These are phyloP conservation scores for Podaxis sp. DNA, from an alignment of 768 basidiomycete species.

Conservation along the genomic window DNA sequence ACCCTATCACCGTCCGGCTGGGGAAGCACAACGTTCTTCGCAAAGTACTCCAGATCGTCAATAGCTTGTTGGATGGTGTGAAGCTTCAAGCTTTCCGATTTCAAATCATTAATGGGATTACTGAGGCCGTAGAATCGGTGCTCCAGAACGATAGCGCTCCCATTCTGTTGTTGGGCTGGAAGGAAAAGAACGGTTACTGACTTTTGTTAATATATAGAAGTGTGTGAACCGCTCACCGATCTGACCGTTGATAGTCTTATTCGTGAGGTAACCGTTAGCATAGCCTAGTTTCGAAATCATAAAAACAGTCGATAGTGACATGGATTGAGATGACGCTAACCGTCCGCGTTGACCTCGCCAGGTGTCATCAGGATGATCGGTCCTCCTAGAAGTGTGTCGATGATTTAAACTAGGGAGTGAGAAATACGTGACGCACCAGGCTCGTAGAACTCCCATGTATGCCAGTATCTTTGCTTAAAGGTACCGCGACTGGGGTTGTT, in stretches of 20 bases:
- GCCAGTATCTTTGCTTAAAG: constrained; percentile 78
- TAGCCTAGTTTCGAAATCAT: constrained; percentile 31
- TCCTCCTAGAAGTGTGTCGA: constrained; percentile 38
- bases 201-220: not conserved
- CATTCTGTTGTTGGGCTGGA: constrained; percentile 62
- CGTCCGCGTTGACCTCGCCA: constrained; percentile 59
- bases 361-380: constrained; percentile 68
- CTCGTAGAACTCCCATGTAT: constrained; percentile 66
- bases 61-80: constrained; percentile 77
- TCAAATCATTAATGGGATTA: constrained; percentile 65
- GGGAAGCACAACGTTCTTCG: constrained; percentile 62
- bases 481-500: constrained; percentile 61
- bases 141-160: constrained; percentile 62
- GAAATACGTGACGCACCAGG: constrained; percentile 30
- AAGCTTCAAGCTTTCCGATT: constrained; percentile 51
- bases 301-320: not conserved
- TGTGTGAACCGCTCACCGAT: constrained; percentile 35
- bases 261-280: constrained; percentile 56
- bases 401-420: not conserved
- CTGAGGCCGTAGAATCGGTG: constrained; percentile 79
- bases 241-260: constrained; percentile 59
- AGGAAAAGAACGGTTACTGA: not conserved
- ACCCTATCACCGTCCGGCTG: constrained; percentile 65
- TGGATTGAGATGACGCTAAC: constrained; percentile 25
- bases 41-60: constrained; percentile 71